Base-by-base conservation (phyloP, 2,329 filamentous ascomycete species). In the Alternaria longipes region DNA sequence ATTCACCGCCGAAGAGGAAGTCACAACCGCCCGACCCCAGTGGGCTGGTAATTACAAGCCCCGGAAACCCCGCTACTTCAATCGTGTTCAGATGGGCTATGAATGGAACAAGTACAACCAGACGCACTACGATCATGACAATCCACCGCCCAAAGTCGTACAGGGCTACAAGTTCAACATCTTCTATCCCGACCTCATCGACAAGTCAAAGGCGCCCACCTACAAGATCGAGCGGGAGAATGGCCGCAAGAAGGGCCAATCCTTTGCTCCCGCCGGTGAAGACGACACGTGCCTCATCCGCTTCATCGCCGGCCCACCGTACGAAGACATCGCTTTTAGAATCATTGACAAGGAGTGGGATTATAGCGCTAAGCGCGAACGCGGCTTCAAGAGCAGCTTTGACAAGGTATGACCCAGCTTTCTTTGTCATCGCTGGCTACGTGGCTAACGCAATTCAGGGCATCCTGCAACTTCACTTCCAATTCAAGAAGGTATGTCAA, bases 21-120 rank as follows among this genome's bases (percentile, higher is more conserved):
- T 97, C 26, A 87, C 86, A 9, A 81, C 82, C 5, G 82, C 86
- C 3, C 88, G 88, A 67, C 90, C 92, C 4, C 87, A 89, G 66
- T 97, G 93, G 93, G 89, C 90, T 6, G 88, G 89, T 75, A 93
- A 94, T 79, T 91, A 97, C 79, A 88, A 91, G 40, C 93, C 94
- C 8, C 88, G 95, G 65, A 99, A 98, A 80, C 95, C 95, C 12
- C 89, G 91, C 62, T 98, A 97, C 81, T 99, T 99, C 85, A 98
- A 98, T 77, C 90, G 95, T 41, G 94, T 98, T 47, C 94, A 97
- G 79, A 97, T 97, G 92, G 95, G 95, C 54, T 99, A 98, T 79
- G 95, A 99, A 79, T 99, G 95, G 95, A 99, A 99, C 84, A 99
- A 99, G 81, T 99, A 99, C 85, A 99, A 99, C 75, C 95, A 99